Evolutionary conservation across 2,329 filamentous ascomycete genomes (phyloP).

Genomic region (Tolypocladium cylindrosporum): DNA sequence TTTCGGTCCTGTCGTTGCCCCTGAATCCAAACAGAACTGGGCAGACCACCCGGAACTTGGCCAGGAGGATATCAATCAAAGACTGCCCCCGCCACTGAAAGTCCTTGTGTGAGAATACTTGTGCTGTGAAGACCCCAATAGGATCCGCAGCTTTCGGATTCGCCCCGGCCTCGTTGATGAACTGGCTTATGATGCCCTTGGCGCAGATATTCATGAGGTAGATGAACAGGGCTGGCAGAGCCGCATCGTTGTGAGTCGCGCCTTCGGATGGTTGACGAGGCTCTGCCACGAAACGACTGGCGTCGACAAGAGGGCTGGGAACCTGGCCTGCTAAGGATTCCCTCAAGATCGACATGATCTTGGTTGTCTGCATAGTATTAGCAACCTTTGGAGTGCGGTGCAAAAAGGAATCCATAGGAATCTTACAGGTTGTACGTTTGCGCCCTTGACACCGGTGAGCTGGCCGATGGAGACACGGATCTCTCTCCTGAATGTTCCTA

Average conservation of each 20-base stretch:
- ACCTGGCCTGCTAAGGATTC: conserved; percentile 41
- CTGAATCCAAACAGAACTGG: conserved; percentile 79
- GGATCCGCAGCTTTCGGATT: conserved; percentile 62
- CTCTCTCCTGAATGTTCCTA: conserved; percentile 62
- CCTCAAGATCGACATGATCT: conserved; percentile 33
- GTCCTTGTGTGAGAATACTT: conserved; percentile 60
- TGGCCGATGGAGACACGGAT: conserved; percentile 67
- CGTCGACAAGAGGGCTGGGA: conserved; percentile 43
- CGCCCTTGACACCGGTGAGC: conserved; percentile 53
- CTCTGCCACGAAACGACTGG: conserved; percentile 41
- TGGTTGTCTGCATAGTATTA: conserved; percentile 20
- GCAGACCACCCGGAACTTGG: conserved; percentile 73
- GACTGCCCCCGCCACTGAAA: conserved; percentile 58
- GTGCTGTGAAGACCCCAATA: conserved; percentile 65
- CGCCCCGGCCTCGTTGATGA: conserved; percentile 55
- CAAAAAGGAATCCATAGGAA: not conserved
- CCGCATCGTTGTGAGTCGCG: conserved; percentile 38
- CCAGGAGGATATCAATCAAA: conserved; percentile 73
- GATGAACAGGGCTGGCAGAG: conserved; percentile 55
- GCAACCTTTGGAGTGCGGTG: not conserved
- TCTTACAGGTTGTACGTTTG: conserved; percentile 39
- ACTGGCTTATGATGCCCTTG: conserved; percentile 63
- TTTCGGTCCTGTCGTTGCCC: conserved; percentile 63
- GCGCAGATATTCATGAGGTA: conserved; percentile 70
- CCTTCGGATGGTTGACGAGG: conserved; percentile 36